These are phyloP conservation scores for Backusella tuberculispora DNA, from an alignment of 192 early-diverging fungal genomes.

Conservation along the genomic window DNA sequence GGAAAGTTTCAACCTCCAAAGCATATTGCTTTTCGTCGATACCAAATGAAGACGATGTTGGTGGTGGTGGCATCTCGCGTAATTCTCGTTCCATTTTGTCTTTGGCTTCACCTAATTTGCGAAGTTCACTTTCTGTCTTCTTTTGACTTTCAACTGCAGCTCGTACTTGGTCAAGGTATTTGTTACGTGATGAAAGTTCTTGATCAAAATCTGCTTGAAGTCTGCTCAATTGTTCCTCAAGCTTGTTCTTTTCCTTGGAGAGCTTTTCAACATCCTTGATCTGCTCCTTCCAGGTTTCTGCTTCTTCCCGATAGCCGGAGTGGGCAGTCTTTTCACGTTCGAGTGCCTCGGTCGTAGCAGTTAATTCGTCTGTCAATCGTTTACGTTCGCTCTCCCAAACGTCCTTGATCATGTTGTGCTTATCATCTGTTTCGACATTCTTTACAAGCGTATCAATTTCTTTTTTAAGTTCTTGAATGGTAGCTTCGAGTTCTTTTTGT, in stretches of 20 bases:
- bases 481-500: conserved; percentile 43
- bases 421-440: conserved; percentile 41
- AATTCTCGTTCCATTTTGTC: conserved; percentile 41
- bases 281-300: conserved; percentile 45
- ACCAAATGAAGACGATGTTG: neutral
- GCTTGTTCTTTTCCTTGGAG: conserved; percentile 42
- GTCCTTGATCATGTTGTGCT: conserved; percentile 53
- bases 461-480: conserved; percentile 48
- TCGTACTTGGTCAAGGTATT: conserved; percentile 31
- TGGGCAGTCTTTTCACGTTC: conserved; percentile 39
- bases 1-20: conserved; percentile 32
- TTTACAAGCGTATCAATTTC: conserved; percentile 53
- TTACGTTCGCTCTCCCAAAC: conserved; percentile 57
- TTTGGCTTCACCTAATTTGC: conserved; percentile 21
- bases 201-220: conserved; percentile 39
- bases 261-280: conserved; percentile 48
- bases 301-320: conserved; percentile 33
- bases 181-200: conserved; percentile 27
- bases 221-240: conserved; percentile 43
- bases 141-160: conserved; percentile 34
- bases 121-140: conserved; percentile 35
- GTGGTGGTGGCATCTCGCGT: neutral
- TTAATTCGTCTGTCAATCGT: conserved; percentile 45
- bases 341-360: conserved; percentile 27
- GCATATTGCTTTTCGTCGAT: conserved; percentile 28